phyloP scores from a whole-genome alignment of 139 green algal genomes.

The Volvox reticuliferus region DNA sequence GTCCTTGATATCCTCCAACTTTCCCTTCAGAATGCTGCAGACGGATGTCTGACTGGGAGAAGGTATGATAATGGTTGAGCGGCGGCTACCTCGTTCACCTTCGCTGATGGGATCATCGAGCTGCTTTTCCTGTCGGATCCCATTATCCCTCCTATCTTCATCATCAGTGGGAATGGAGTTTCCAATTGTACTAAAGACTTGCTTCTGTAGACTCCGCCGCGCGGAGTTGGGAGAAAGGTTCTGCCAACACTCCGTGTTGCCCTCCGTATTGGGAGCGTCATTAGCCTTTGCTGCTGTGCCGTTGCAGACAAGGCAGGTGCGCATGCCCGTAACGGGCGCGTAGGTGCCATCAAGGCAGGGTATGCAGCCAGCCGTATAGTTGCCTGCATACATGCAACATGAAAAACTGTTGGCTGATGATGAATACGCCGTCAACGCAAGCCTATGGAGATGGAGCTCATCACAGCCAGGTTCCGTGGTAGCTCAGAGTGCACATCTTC shows the following conservation, averaged over 20 bases:
- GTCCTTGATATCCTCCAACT: too few relatives aligned
- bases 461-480: background rate
- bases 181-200: background rate
- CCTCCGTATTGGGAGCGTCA: too few relatives aligned
- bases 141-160: background rate
- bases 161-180: background rate
- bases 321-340: background rate
- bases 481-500: background rate
- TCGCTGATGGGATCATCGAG: too few relatives aligned
- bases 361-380: background rate
- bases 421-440: background rate
- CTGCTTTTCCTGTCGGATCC: background rate
- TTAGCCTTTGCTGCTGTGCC: background rate
- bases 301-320: background rate
- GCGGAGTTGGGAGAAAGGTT: background rate
- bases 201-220: too few relatives aligned
- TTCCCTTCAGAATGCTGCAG: too few relatives aligned
- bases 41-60: too few relatives aligned
- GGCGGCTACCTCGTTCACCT: too few relatives aligned
- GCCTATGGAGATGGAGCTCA: background rate
- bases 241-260: too few relatives aligned
- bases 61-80: too few relatives aligned
- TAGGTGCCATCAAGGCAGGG: background rate
- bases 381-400: background rate
- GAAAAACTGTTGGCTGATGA: background rate